Base-by-base conservation (phyloP, 2,329 filamentous ascomycete species). In the Pyrenochaeta sp. region DNA sequence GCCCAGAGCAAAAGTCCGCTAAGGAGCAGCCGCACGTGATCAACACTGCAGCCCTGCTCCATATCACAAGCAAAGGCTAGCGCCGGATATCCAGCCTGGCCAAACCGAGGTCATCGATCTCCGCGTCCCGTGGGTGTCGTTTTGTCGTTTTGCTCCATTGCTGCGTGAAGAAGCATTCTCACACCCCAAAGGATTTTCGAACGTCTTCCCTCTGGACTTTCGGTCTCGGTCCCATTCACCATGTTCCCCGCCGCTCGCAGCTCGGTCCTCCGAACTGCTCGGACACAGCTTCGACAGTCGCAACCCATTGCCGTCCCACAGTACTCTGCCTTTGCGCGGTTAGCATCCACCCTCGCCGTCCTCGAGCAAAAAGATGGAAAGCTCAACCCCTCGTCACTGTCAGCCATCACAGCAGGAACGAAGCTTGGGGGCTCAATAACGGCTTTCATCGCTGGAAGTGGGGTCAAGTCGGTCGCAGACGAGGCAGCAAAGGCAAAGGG, bases 341-440 rank as follows among this genome's bases (percentile, higher is more conserved):
- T 96, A 56, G 83, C 96, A 54, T 97, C 93, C 45, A 95, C 93
- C 31, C 85, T 99, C 51, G 94, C 94, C 40, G 82, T 99, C 48
- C 86, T 99, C 58, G 95, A 99, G 79, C 95, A 98, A 79, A 87
- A 89, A 69, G 90, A 96, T 69, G 95, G 95, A 58, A 89, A 92
- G 79, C 85, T 99, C 62, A 92, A 91, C 72, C 79, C 84, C 57
- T 89, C 90, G 18, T 97, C 93, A 4, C 81, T 97, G 51, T 91
- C 91, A 70, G 90, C 92, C 39, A 85, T 98, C 54, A 90, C 91
- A 7, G 95, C 95, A 7, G 94, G 92, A 17, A 85, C 89, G 76
- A 93, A 93, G 76, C 79, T 98, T 7, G 94, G 94, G 50, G 94
- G 93, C 3, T 81, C 90, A 5, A 83, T 99, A 45, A 93, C 94